Evolutionary conservation across 2,329 filamentous ascomycete genomes (phyloP).

Genomic region (Nemania bipapillata): DNA sequence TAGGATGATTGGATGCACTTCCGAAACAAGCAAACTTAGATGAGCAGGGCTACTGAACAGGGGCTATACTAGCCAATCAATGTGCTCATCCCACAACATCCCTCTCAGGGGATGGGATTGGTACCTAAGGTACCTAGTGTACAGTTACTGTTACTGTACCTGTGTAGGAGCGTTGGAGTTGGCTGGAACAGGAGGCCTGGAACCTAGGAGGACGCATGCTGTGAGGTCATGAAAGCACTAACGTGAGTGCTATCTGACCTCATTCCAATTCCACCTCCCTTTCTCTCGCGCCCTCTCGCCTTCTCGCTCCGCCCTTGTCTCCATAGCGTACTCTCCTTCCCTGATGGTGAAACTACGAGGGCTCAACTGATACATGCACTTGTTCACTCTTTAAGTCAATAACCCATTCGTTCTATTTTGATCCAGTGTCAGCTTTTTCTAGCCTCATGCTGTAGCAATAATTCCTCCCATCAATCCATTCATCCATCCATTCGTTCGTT

Average conservation of each 20-base stretch:
- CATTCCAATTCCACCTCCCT: conserved; percentile 32
- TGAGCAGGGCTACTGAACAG: not conserved
- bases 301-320: conserved; percentile 22
- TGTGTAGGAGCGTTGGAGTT: not conserved
- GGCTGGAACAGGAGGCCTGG: not conserved
- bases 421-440: conserved; percentile 5
- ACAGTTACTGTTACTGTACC: not conserved
- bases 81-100: not conserved
- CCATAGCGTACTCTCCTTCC: conserved; percentile 4
- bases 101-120: not conserved
- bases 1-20: conserved; percentile 22
- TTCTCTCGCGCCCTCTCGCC: conserved; percentile 15
- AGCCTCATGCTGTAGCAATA: conserved; percentile 10
- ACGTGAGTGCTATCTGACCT: conserved; percentile 28
- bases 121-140: not conserved
- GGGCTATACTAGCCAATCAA: conserved; percentile 23
- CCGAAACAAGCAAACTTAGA: conserved; percentile 29
- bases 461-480: not conserved
- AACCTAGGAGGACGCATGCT: not conserved
- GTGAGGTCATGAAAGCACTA: conserved; percentile 5
- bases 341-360: conserved; percentile 9
- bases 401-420: conserved; percentile 16
- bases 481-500: not conserved
- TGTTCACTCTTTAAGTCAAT: conserved; percentile 17
- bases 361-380: conserved; percentile 7